Evolutionary conservation across 139 green algal species (phyloP), one percentile per base, ranked within the genome.

Genomic region (Volvox reticuliferus): DNA sequence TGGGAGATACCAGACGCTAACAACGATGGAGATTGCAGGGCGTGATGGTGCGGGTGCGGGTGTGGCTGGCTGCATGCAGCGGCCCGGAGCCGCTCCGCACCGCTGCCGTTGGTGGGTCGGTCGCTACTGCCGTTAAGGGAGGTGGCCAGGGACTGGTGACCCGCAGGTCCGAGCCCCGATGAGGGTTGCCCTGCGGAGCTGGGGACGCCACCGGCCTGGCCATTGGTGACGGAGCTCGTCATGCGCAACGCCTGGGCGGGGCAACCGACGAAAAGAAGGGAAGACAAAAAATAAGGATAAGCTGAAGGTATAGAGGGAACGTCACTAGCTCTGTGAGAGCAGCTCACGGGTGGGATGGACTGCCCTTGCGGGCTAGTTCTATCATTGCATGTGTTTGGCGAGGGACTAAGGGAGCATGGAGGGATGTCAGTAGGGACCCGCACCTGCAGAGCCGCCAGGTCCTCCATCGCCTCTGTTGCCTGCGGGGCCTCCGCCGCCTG

Each of bases 41-140:
- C 1, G 5, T n/a, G 78, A 26, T 67, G 37, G 37, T 71, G 85
- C 67, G 67, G 67, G n/a, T 73, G 85, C 68, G 85, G 69, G n/a
- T 86, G 44, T n/a, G 26, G 79, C 26, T 86, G 44, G 50, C 36
- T 84, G 67, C 36, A 63, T 33, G 82, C 21, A 13, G 33, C 83
- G 12, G 83, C 36, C 24, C 67, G 55, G 19, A n/a, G 17, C 9
- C 65, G 67, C 36, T 86, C 79, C 21, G 62, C 85, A 21, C 85
- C 69, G 86, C 86, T 90, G 71, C 86, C 86, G 50, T 83, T 83
- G 50, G 86, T 90, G 30, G 86, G 86, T 16, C 86, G 37, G 86
- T 90, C 86, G 69, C 86, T 90, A 68, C 85, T 89, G 69, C 86
- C 86, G 44, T 83, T 83, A 24, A 90, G 86, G 20, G 86, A 90